Evolutionary conservation across 1,139 yeast genomes (phyloP).

Genomic region (Kodamaea suecica): DNA sequence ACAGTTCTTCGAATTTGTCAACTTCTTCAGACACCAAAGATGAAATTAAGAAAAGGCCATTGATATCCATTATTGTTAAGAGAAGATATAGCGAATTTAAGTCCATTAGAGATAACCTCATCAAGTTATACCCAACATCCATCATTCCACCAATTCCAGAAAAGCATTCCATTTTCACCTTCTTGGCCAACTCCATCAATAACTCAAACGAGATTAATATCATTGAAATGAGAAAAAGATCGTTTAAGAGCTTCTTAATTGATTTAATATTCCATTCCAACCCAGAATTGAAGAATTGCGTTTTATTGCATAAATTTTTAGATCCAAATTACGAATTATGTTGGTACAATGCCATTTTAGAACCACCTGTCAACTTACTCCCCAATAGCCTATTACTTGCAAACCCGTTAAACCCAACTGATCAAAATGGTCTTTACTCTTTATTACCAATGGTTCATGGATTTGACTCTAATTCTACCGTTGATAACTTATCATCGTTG

Average conservation of each 20-base stretch:
- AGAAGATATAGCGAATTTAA: slow-evolving; percentile 56
- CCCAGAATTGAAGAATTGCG: slow-evolving; percentile 26
- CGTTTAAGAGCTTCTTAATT: slow-evolving; percentile 35
- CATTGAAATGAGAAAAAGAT: slow-evolving; percentile 42
- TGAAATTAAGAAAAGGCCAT: slow-evolving; percentile 9
- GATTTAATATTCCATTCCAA: slow-evolving; percentile 34
- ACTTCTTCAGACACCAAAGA: neutral
- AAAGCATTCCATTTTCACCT: slow-evolving; percentile 49
- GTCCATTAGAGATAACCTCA: slow-evolving; percentile 45
- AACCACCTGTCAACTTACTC: slow-evolving; percentile 42
- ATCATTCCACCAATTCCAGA: slow-evolving; percentile 59
- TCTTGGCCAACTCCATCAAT: slow-evolving; percentile 39
- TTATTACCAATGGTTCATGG: slow-evolving; percentile 41
- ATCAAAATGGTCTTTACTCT: slow-evolving; percentile 45
- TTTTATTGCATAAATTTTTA: slow-evolving; percentile 40
- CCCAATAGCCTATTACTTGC: slow-evolving; percentile 42
- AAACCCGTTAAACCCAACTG: slow-evolving; percentile 45
- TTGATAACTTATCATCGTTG: slow-evolving; percentile 34
- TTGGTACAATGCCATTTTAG: slow-evolving; percentile 47
- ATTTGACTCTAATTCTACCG: slow-evolving; percentile 30
- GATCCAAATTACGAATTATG: slow-evolving; percentile 49
- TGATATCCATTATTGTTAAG: slow-evolving; percentile 34
- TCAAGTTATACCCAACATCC: slow-evolving; percentile 47
- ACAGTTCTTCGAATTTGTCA: slow-evolving; percentile 2
- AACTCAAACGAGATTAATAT: slow-evolving; percentile 36